Base-by-base conservation (phyloP, 2,329 filamentous ascomycete species). In the Colletotrichum somersetense region DNA sequence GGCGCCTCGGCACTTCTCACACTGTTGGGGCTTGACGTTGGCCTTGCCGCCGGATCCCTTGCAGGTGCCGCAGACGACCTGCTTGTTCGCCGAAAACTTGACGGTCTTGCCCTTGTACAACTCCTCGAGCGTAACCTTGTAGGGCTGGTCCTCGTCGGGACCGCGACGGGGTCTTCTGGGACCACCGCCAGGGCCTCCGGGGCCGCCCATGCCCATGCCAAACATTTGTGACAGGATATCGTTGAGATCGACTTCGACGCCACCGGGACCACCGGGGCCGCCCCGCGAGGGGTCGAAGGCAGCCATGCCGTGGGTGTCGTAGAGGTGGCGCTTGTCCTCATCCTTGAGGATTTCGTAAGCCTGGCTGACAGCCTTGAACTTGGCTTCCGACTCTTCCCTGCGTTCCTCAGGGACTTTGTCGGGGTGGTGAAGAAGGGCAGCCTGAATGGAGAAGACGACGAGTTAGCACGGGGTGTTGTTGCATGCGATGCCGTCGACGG, bases 101-200 rank as follows among this genome's bases (percentile, higher is more conserved):
- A 97, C 96, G 0, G 96, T 98, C 87, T 98, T 98, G 78, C 96
- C 96, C 85, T 97, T 98, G 88, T 98, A 99, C 42, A 99, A 87
- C 82, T 99, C 96, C 81, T 98, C 96, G 72, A 99, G 85, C 2
- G 91, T 93, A 70, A 98, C 93, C 80, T 95, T 91, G 83, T 99
- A 98, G 77, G 94, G 90, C 78, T 97, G 94, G 80, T 97, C 92
- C 81, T 98, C 96, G 76, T 95, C 91, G 65, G 89, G 90, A 57
- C 96, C 95, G 77, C 91, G 92, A 72, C 91, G 87, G 33, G 91
- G 91, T 75, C 88, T 86, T 75, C 85, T 86, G 14, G 90, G 89
- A 3, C 88, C 86, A 73, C 86, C 86, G 10, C 85, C 85, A 14
- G 82, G 83, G 77, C 85, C 80, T 20, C 82, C 82, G 26, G 79